phyloP scores from a whole-genome alignment of 495 filamentous ascomycete genomes.

The Xylaria venustula region DNA sequence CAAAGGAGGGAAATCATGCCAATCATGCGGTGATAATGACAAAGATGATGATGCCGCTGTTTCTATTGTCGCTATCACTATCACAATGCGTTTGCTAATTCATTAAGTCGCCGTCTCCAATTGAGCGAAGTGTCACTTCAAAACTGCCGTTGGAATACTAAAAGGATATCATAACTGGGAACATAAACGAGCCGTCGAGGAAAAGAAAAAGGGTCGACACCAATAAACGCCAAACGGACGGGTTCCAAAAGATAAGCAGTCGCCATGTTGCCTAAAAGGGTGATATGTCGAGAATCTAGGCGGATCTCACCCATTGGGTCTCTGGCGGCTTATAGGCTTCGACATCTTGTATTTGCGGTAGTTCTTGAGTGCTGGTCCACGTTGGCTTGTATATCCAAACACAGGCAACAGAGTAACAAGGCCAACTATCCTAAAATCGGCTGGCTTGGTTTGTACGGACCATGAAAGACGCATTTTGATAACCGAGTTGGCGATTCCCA shows the following conservation, averaged over 20 bases:
- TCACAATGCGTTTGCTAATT: constrained; percentile 7
- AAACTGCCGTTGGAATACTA: constrained; percentile 7
- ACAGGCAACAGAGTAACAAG: not conserved
- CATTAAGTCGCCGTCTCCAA: constrained; percentile 1
- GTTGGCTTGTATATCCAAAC: constrained; percentile 9
- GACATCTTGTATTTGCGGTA: not conserved
- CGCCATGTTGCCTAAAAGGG: constrained; percentile 2
- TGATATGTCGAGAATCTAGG: not conserved
- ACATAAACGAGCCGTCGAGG: constrained; percentile 9
- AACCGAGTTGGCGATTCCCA: not conserved
- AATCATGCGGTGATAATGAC: not conserved
- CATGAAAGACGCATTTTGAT: not conserved
- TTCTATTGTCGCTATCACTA: not conserved
- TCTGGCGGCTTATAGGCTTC: not conserved
- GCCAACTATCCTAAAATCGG: constrained; percentile 5
- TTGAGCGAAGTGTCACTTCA: not conserved
- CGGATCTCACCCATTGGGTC: no score
- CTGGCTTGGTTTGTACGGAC: not conserved
- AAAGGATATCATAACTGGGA: constrained; percentile 16
- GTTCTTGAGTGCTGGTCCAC: not conserved
- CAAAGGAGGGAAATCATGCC: not conserved
- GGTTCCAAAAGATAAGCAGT: constrained; percentile 3
- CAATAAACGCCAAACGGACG: constrained; percentile 5
- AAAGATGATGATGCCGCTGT: not conserved
- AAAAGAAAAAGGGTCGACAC: constrained; percentile 2